Evolutionary conservation across 1,139 yeast species (phyloP), one percentile per base, ranked within the genome.

Genomic region (Suhomyces atakaporum): DNA sequence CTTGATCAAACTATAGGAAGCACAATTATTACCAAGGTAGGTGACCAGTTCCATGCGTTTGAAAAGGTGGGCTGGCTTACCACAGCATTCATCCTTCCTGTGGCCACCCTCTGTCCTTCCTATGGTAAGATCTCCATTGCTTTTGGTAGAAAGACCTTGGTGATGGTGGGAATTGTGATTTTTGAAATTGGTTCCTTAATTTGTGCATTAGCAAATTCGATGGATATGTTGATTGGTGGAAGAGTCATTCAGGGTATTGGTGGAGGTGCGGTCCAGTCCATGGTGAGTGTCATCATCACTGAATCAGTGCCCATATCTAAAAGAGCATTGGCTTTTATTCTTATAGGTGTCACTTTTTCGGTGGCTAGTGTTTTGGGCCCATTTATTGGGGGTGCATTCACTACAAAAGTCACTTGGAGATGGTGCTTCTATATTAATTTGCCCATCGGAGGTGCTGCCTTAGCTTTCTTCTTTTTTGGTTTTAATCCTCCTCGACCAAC

Each of bases 361-460:
- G 59, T 79, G 1, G 77, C 83, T 1, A 66, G 79, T 15, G 81
- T 71, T 3, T 52, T 73, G 25, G 90, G 89, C 1, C 90, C 90
- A 0, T 64, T 82, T 35, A 52, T 82, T 25, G 89, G 89, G 18
- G 89, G 89, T 20, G 81, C 82, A 1, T 75, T 81, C 47, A 70
- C 85, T 2, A 54, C 77, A 10, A 67, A 75, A 35, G 80, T 77
- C 2, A 65, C 79, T 12, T 84, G 92, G 92, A 69, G 92, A 54
- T 83, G 90, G 90, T 79, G 87, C 49, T 84, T 84, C 56, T 84
- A 79, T 56, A 70, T 84, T 49, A 84, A 83, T 53, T 58, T 84
- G 40, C 88, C 90, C 4, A 62, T 82, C 32, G 85, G 86, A 12
- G 88, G 84, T 0, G 44, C 72, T 3, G 81, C 84, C 1, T 58